Evolutionary conservation across 495 filamentous ascomycete genomes (phyloP), one percentile per base, ranked within the genome.

Genomic region (Aspergillus incahuasiensis): DNA sequence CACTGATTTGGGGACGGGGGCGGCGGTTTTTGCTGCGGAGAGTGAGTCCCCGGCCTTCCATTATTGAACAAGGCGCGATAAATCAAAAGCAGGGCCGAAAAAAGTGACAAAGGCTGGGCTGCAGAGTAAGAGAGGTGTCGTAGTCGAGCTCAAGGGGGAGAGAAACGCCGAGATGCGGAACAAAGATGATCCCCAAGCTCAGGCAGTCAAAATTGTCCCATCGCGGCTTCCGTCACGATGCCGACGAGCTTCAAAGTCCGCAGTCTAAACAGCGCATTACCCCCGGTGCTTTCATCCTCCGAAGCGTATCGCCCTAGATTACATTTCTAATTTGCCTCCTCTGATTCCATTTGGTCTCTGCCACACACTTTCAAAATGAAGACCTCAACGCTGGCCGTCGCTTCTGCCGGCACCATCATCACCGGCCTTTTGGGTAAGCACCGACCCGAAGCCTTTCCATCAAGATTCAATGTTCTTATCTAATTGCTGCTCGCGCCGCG

Each of bases 21-120:
- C 80, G 81, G 52, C 90, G 88, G 63, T 89, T 82, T 77, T 94
- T 95, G 64, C 87, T 95, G 53, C 94, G 85, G 54, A 98, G 85
- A 43, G 92, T 97, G 63, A 96, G 79, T 20, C 85, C 88, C 68
- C 88, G 89, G 65, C 83, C 66, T 68, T 77, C 74, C 75, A 75
- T 75, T 44, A 13, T 68, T 48, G 40, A 19, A 19, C n/a, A 6
- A 9, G 5, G 43, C 41, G 12, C 34, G 51, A 52, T 13, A 42
- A 28, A 56, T 54, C 43, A 48, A 54, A 47, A 8, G 12, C 40
- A 57, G 42, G 30, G 46, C 4, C 30, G 22, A 28, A 22, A n/a
- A 7, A 47, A 30, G 6, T 28, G 46, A 50, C 47, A 34, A 19
- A 49, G n/a, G 3, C 11, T 39, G 24, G 25, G 51, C 45, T 45